phyloP scores from a whole-genome alignment of 2,329 filamentous ascomycete species.

The Claviceps citrina region DNA sequence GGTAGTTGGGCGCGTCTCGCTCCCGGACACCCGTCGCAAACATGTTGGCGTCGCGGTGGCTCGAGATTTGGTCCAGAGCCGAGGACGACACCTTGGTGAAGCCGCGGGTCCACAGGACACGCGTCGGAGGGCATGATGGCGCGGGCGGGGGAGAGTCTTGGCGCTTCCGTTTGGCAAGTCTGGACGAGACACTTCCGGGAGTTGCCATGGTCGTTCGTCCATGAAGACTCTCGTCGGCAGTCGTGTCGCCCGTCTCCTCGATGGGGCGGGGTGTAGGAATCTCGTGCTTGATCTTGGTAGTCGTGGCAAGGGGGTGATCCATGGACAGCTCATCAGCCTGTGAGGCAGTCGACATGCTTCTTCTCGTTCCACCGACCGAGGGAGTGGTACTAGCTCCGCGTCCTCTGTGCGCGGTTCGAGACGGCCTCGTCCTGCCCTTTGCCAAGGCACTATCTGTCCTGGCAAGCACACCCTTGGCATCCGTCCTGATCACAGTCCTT shows the following conservation, averaged over 20 bases:
- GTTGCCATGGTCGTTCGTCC: slow-evolving; percentile 23
- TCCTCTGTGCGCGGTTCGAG: slow-evolving; percentile 21
- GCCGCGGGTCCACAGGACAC: slow-evolving; percentile 61
- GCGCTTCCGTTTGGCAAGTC: slow-evolving; percentile 40
- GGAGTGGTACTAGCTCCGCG: slow-evolving; percentile 21
- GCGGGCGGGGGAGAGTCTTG: slow-evolving; percentile 31
- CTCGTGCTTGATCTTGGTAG: slow-evolving; percentile 42
- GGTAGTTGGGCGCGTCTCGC: slow-evolving; percentile 61
- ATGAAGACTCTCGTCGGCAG: slow-evolving; percentile 35
- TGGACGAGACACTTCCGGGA: slow-evolving; percentile 22
- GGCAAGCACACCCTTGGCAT: slow-evolving; percentile 11
- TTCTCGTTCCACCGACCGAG: slow-evolving; percentile 19
- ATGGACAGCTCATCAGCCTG: slow-evolving; percentile 32
- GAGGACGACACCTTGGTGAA: slow-evolving; percentile 59
- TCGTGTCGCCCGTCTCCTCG: slow-evolving; percentile 41
- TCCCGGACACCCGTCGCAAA: slow-evolving; percentile 64
- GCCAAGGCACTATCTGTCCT: slow-evolving; percentile 14
- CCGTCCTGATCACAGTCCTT: slow-evolving; percentile 18
- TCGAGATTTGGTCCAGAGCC: slow-evolving; percentile 60
- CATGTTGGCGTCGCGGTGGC: slow-evolving; percentile 64
- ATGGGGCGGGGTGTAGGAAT: slow-evolving; percentile 37
- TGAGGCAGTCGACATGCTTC: slow-evolving; percentile 31
- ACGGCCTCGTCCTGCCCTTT: slow-evolving; percentile 21
- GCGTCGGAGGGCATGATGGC: slow-evolving; percentile 40
- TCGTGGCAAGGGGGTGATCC: slow-evolving; percentile 23